Conservation (phyloP, 2,329 filamentous ascomycete genomes). For the Neonectria hederae region DNA sequence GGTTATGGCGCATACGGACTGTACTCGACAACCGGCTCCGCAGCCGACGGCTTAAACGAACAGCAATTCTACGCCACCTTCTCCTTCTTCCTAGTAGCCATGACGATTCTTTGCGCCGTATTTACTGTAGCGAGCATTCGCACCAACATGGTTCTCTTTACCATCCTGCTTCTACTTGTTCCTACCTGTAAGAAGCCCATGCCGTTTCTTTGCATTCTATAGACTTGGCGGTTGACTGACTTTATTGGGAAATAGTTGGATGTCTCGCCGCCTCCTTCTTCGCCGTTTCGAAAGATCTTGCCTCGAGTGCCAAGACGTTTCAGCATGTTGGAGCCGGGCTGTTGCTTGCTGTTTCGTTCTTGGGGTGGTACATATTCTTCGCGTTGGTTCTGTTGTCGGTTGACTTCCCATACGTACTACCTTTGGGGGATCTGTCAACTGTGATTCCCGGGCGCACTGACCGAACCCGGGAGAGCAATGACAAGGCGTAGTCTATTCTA, state of each 20-base stretch:
- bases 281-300: conserved; percentile 33
- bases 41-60: conserved; percentile 51
- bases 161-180: conserved; percentile 68
- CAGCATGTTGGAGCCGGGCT: conserved; percentile 44
- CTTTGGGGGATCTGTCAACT: conserved; percentile 60
- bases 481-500: conserved; percentile 10
- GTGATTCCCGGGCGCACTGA: conserved; percentile 44
- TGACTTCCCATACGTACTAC: conserved; percentile 61
- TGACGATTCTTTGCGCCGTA: conserved; percentile 68
- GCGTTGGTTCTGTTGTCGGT: conserved; percentile 58
- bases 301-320: conserved; percentile 25
- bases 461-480: conserved; percentile 5
- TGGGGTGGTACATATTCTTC: conserved; percentile 62
- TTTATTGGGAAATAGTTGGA: conserved; percentile 27
- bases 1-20: conserved; percentile 55
- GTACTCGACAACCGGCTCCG: conserved; percentile 44
- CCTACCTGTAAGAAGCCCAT: conserved; percentile 40
- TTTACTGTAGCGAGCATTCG: conserved; percentile 71
- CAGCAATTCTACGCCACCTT: conserved; percentile 60
- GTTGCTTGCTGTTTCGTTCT: conserved; percentile 36
- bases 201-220: background rate
- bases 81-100: conserved; percentile 68
- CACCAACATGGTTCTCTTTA: conserved; percentile 71
- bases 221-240: background rate
- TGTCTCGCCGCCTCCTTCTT: conserved; percentile 46